Evolutionary conservation across 2,329 filamentous ascomycete species (phyloP).

Genomic region (Hirsutella rhossiliensis): DNA sequence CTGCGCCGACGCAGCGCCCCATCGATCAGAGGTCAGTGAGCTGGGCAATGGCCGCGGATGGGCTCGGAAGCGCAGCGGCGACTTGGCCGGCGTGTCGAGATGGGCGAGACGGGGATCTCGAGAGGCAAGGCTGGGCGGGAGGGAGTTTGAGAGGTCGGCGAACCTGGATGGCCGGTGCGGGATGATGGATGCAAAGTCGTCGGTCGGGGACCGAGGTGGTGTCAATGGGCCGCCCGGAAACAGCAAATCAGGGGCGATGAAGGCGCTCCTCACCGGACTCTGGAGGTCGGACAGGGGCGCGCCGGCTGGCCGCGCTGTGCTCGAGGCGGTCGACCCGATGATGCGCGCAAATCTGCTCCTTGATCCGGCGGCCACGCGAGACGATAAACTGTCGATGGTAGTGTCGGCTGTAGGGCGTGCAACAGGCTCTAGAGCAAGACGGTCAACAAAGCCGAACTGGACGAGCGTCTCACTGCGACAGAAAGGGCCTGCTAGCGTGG

Average conservation of each 20-base stretch:
- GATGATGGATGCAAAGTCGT: background rate
- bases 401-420: background rate
- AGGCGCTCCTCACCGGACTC: conserved; percentile 1
- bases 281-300: background rate
- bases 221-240: conserved; percentile 12
- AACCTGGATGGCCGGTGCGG: background rate
- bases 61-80: conserved; percentile 2
- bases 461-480: too few relatives aligned
- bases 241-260: background rate
- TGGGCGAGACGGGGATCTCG: background rate
- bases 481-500: too few relatives aligned
- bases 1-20: conserved; percentile 1
- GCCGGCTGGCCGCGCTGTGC: background rate
- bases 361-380: background rate
- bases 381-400: background rate
- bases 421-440: background rate
- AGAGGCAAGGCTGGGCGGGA: background rate
- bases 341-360: background rate
- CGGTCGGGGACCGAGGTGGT: conserved; percentile 16
- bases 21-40: conserved; percentile 2
- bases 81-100: conserved; percentile 5
- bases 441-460: too few relatives aligned
- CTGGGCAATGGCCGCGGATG: background rate
- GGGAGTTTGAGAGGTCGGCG: background rate
- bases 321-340: background rate